Evolutionary conservation across 1,284 basidiomycete species (phyloP).

Genomic region (Cutaneotrichosporon cavernicola): DNA sequence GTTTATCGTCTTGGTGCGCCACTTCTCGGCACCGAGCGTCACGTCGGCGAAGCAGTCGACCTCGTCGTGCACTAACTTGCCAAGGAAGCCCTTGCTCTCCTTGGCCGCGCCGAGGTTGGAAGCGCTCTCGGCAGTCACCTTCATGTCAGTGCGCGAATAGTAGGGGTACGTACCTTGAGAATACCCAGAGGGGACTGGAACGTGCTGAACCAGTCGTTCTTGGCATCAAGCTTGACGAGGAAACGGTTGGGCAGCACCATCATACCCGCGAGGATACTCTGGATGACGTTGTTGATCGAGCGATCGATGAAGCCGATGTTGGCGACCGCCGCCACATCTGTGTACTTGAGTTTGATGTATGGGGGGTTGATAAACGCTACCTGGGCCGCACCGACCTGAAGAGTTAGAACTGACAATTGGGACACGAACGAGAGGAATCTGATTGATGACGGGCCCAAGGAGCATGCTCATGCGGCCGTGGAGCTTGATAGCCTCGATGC

Average conservation of each 20-base stretch:
- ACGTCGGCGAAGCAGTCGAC: constrained; percentile 15
- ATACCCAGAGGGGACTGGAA: constrained; percentile 23
- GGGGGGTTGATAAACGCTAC: constrained; percentile 25
- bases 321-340: constrained; percentile 15
- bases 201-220: constrained; percentile 20
- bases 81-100: constrained; percentile 19
- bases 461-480: constrained; percentile 18
- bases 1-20: constrained; percentile 18
- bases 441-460: constrained; percentile 17
- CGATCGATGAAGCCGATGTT: constrained; percentile 19
- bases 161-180: neutral
- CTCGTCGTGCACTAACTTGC: constrained; percentile 19
- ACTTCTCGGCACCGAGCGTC: constrained; percentile 16
- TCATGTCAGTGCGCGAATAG: neutral
- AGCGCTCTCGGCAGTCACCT: constrained; percentile 12
- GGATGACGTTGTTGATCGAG: constrained; percentile 13
- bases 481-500: constrained; percentile 21
- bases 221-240: constrained; percentile 22
- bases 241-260: constrained; percentile 25
- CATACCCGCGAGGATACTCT: constrained; percentile 19
- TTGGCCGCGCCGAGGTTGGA: constrained; percentile 16
- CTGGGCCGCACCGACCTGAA: constrained; percentile 21
- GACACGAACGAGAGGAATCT: constrained; percentile 18
- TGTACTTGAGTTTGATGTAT: constrained; percentile 21
- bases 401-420: neutral